Conservation (phyloP, 495 filamentous ascomycete genomes). For the Rhizodiscina lignyota region DNA sequence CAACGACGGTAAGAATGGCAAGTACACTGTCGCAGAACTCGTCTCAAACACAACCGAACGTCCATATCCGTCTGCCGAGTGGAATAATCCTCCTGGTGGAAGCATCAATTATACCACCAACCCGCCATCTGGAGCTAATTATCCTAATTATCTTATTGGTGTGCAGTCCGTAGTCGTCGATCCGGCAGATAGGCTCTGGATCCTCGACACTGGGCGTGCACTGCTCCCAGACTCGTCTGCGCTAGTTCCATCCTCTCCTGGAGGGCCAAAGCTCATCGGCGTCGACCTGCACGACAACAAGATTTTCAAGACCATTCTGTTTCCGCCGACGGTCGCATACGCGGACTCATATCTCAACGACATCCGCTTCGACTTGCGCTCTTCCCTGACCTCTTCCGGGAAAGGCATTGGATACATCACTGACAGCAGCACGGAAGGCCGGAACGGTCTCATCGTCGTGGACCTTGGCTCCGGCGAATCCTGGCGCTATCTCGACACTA, state of each 20-base stretch:
- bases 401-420: conserved; percentile 31
- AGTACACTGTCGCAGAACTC: conserved; percentile 30
- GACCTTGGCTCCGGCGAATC: conserved; percentile 28
- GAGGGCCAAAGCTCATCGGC: conserved; percentile 28
- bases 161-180: conserved; percentile 31
- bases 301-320: conserved; percentile 28
- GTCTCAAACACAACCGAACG: conserved; percentile 21
- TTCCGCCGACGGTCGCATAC: conserved; percentile 24
- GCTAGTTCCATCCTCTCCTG: conserved; percentile 21
- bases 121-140: conserved; percentile 22
- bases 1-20: conserved; percentile 13
- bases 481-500: conserved; percentile 28
- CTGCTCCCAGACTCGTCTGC: conserved; percentile 20
- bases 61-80: conserved; percentile 23
- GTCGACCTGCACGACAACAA: conserved; percentile 23
- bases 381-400: conserved; percentile 16
- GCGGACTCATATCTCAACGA: conserved; percentile 30
- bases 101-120: conserved; percentile 28
- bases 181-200: conserved; percentile 27
- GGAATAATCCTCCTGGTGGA: conserved; percentile 27
- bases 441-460: conserved; percentile 27
- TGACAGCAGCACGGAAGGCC: conserved; percentile 25
- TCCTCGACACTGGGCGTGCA: conserved; percentile 30
- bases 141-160: conserved; percentile 27
- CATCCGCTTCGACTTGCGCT: conserved; percentile 28